Evolutionary conservation across 495 filamentous ascomycete genomes (phyloP), one percentile per base, ranked within the genome.

Genomic region (Trichodelitschia bisporula): DNA sequence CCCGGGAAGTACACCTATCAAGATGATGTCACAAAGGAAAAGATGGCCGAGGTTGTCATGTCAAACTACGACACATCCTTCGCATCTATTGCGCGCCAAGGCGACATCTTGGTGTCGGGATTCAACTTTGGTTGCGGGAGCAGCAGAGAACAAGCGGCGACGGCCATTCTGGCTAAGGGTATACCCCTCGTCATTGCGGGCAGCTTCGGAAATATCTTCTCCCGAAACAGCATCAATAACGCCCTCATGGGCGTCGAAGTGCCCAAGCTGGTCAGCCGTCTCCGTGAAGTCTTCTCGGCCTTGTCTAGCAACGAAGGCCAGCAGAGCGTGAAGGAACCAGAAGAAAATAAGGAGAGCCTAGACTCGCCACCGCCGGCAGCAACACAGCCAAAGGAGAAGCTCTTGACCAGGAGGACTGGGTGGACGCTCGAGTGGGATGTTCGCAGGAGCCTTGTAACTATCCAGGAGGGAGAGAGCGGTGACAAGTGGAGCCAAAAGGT

Each of bases 401-500:
- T 48, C n/a, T 51, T 66, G 20, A 91, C 84, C 5, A 60, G 76
- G 18, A 61, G 83, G 11, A 92, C 86, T 0, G 84, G 82, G 26
- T 97, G 86, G 84, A 79, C 52, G 21, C 53, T 92, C 23, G 59
- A 59, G 19, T 93, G 84, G 84, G 77, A 93, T 50, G 74, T 93
- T 2, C 47, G 62, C 29, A 55, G 66, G 27, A 77, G 69, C 39
- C 62, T 51, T 32, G 70, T 93, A 3, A 56, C 48, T 1, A 57
- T 93, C 1, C 60, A 58, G 29, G 78, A 92, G 51, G 77, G 77
- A 2, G 43, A 57, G 38, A 44, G 51, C 20, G 69, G 68, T 0
- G 40, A 47, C 23, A 57, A 45, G 32, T 93, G 83, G 86, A 70
- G 55, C 26, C 60, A 80, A 42, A 72, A 72, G 52, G 78, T 92